Evolutionary conservation across 352 stramenopile species (phyloP), one percentile per base, ranked within the genome.

Genomic region (Phytophthora nicotianae): DNA sequence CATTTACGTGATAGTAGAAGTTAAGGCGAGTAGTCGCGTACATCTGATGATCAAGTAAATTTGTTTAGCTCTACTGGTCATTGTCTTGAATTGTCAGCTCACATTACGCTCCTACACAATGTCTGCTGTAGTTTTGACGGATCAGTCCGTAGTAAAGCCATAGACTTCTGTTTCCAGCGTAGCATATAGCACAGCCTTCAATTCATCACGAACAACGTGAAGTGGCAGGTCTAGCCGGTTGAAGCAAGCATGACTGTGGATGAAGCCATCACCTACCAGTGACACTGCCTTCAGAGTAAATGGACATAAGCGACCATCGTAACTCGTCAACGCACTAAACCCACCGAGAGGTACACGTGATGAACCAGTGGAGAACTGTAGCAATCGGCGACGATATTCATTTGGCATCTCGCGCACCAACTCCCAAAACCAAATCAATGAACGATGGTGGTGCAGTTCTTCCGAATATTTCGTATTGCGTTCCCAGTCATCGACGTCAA

Each of bases 401-500:
- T 70, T 69, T 4, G 70, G 60, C 62, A 81, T 79, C 42, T 84
- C 79, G 16, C 88, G 86, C 43, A 98, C 80, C 23, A 98, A 21
- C 38, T 77, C 62, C 75, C 75, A 81, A 50, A 84, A 84, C 69
- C 71, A 75, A 5, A 43, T 49, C 1, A 66, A 24, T 5, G 58
- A 51, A 2, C 59, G 69, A 23, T 79, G 68, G 13, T 69, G 33
- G 8, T 72, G 49, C 9, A 81, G 43, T 13, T 72, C 52, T 40
- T 65, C 52, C 10, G 66, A 74, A 45, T 74, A 70, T 32, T 69
- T 75, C 7, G 93, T 98, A 62, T 98, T 70, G 17, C 65, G 68
- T 65, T 90, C 81, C 94, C 93, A 98, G 67, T 98, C 96, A 10
- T 96, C 77, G n/a, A 98, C 88, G 49, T 97, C 86, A 66, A 98